These are phyloP conservation scores for Paramecium tetraurelia DNA, from an alignment of 73 alveolate species.

Conservation along the genomic window DNA sequence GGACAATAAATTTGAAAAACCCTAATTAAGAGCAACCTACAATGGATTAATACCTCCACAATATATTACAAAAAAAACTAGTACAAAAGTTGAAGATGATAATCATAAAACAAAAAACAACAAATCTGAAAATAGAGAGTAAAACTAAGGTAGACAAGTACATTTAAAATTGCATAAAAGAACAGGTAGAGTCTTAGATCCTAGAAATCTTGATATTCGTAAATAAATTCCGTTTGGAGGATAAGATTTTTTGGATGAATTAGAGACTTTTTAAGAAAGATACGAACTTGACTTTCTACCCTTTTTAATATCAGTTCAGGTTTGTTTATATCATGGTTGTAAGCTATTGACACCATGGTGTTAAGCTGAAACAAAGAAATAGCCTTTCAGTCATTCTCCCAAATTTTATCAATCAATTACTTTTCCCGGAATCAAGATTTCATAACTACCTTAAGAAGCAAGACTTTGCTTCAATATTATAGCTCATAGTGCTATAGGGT, in stretches of 20 bases:
- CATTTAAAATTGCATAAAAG: constrained; percentile 25
- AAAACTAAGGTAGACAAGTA: not conserved
- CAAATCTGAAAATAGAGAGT: constrained; percentile 37
- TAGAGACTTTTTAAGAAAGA: constrained; percentile 7
- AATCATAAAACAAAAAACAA: not conserved
- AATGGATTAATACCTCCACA: constrained; percentile 61
- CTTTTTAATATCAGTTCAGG: constrained; percentile 53
- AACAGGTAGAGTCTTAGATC: constrained; percentile 16
- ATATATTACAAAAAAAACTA: constrained; percentile 37
- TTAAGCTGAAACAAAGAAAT: constrained; percentile 50
- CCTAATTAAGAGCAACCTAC: constrained; percentile 54
- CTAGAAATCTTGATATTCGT: not conserved
- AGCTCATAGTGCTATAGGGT: constrained; percentile 45
- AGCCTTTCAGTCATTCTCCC: constrained; percentile 55
- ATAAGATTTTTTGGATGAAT: constrained; percentile 45
- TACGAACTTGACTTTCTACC: constrained; percentile 57
- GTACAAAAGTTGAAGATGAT: not conserved
- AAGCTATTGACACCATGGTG: constrained; percentile 41
- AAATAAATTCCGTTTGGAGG: constrained; percentile 52
- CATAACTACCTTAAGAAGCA: constrained; percentile 67
- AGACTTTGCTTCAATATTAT: constrained; percentile 60
- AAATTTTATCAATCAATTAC: constrained; percentile 53
- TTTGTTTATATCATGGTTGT: constrained; percentile 59
- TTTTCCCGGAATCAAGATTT: constrained; percentile 59
- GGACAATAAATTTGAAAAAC: constrained; percentile 34